These are phyloP conservation scores for Arachnopeziza araneosa DNA, from an alignment of 2,329 filamentous ascomycete species.

Conservation along the genomic window DNA sequence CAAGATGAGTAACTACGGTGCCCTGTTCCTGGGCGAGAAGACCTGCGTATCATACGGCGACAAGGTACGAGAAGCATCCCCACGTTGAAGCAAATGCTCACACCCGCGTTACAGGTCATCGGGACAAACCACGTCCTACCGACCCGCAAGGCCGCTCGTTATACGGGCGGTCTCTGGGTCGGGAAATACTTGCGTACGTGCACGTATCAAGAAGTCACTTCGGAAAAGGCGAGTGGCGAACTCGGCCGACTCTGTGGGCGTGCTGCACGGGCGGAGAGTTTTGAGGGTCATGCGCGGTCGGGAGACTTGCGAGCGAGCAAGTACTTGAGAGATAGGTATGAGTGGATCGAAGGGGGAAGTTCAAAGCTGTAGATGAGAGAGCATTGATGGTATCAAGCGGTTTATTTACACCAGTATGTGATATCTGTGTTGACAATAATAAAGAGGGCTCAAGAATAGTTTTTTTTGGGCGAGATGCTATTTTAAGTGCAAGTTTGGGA, in stretches of 20 bases:
- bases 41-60: slow-evolving; percentile 50
- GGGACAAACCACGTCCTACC: slow-evolving; percentile 51
- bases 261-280: slow-evolving; percentile 44
- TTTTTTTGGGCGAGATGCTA: too few relatives aligned
- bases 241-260: slow-evolving; percentile 44
- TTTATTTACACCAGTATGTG: too few relatives aligned
- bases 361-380: background rate
- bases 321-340: slow-evolving; percentile 37
- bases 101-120: slow-evolving; percentile 36
- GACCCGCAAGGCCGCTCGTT: slow-evolving; percentile 41
- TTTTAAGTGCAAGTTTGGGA: too few relatives aligned
- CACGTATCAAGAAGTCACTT: slow-evolving; percentile 47
- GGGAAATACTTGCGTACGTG: slow-evolving; percentile 47
- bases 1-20: slow-evolving; percentile 47
- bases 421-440: too few relatives aligned
- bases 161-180: slow-evolving; percentile 49
- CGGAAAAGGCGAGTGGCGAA: slow-evolving; percentile 39
- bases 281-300: slow-evolving; percentile 48
- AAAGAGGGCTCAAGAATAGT: too few relatives aligned
- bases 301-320: slow-evolving; percentile 42
- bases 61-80: slow-evolving; percentile 33
- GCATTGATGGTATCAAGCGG: too few relatives aligned
- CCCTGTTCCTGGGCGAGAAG: slow-evolving; percentile 45
- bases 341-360: slow-evolving; percentile 35
- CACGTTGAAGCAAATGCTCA: background rate